Evolutionary conservation across 208 protist species (phyloP).

Genomic region (Borovskyia barvae): DNA sequence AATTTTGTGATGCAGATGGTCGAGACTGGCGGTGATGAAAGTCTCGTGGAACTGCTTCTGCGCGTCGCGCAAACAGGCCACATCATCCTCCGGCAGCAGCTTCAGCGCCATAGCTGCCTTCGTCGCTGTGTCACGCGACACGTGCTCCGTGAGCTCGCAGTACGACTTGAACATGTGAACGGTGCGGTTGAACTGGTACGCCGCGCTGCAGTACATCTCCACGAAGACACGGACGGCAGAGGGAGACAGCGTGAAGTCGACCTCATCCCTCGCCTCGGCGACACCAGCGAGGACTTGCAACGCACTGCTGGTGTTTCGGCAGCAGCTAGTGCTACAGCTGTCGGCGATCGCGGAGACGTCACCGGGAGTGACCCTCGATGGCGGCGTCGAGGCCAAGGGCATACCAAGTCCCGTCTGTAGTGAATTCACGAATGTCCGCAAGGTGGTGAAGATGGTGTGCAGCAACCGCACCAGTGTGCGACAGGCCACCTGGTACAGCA

Average conservation of each 20-base stretch:
- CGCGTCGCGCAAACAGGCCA: slow-evolving; percentile 1
- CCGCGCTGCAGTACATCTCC: slow-evolving; percentile 11
- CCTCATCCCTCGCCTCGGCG: not conserved
- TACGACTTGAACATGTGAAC: slow-evolving; percentile 10
- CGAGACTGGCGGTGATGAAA: not conserved
- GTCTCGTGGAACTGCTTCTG: not conserved
- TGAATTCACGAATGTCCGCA: slow-evolving; percentile 6
- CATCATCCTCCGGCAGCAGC: slow-evolving; percentile 9
- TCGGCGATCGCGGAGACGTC: not conserved
- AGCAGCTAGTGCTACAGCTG: not conserved
- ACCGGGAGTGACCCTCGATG: not conserved
- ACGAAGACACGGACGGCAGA: not conserved
- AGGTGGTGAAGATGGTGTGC: slow-evolving; percentile 7
- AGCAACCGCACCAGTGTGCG: slow-evolving; percentile 17
- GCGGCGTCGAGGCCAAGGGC: not conserved
- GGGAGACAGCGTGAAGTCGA: slow-evolving; percentile 4
- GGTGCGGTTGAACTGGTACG: slow-evolving; percentile 33
- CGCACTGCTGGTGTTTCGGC: not conserved
- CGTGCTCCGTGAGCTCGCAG: slow-evolving; percentile 3
- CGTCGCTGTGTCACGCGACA: not conserved
- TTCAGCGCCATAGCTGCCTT: slow-evolving; percentile 8
- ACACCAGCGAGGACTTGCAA: not conserved
- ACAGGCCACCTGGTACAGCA: slow-evolving; percentile 20
- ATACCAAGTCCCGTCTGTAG: not conserved
- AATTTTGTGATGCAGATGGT: not conserved